A percentile compares a stretch with the other conserved stretches of the same genome.
These are phyloP conservation scores for Metarhizium humberi DNA, from an alignment of 2,329 filamentous ascomycete species.

Conservation along the genomic window DNA sequence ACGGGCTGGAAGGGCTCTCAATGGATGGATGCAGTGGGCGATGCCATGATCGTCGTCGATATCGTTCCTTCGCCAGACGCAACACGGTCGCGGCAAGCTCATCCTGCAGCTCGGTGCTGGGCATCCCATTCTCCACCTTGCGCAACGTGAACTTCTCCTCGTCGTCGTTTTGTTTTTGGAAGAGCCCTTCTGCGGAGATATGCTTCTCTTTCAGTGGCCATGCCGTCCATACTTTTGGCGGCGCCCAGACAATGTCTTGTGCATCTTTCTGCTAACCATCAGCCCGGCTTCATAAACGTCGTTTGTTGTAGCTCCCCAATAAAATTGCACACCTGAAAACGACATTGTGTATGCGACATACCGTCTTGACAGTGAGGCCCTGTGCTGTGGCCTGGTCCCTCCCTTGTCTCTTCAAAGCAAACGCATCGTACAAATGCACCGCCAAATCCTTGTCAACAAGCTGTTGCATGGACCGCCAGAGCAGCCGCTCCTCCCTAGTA, in stretches of 20 bases:
- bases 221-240: constrained; percentile 63
- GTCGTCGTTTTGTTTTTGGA: constrained; percentile 33
- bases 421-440: constrained; percentile 71
- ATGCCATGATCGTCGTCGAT: constrained; percentile 24
- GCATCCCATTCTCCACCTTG: constrained; percentile 30
- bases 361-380: constrained; percentile 19
- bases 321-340: neutral
- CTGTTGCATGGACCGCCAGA: constrained; percentile 54
- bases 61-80: constrained; percentile 58
- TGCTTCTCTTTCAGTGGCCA: constrained; percentile 64
- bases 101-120: constrained; percentile 59
- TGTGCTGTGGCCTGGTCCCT: constrained; percentile 16
- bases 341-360: constrained; percentile 1
- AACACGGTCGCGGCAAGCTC: constrained; percentile 58
- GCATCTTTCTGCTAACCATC: constrained; percentile 16
- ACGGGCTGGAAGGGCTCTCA: constrained; percentile 5
- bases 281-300: neutral
- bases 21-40: constrained; percentile 6
- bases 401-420: constrained; percentile 47
- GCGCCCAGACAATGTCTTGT: constrained; percentile 33
- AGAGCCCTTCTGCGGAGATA: constrained; percentile 51
- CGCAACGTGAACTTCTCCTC: constrained; percentile 44
- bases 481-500: constrained; percentile 53
- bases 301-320: neutral
- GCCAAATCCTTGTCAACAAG: constrained; percentile 58